Evolutionary conservation across 2,329 filamentous ascomycete genomes (phyloP).

Genomic region (Sordariomycetes sp.): DNA sequence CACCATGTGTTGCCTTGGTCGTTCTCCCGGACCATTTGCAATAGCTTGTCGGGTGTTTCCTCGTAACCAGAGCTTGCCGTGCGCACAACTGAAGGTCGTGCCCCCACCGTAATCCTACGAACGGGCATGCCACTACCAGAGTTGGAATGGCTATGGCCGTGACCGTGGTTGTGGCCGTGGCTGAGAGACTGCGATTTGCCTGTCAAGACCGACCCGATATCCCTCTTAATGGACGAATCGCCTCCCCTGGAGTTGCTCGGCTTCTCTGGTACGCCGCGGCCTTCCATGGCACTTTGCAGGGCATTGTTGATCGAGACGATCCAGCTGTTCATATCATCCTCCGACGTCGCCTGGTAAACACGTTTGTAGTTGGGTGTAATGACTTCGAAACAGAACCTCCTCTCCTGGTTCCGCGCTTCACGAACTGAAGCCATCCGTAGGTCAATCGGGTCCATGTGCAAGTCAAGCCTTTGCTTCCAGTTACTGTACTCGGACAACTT

Average conservation of each 20-base stretch:
- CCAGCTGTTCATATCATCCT: conserved; percentile 97
- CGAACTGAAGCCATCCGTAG: conserved; percentile 93
- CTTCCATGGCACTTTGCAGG: conserved; percentile 89
- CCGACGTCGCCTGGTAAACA: conserved; percentile 94
- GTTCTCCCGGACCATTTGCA: conserved; percentile 79
- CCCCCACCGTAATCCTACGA: conserved; percentile 85
- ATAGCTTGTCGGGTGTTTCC: conserved; percentile 74
- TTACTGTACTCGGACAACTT: conserved; percentile 98
- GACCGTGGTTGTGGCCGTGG: conserved; percentile 26
- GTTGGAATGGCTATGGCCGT: conserved; percentile 39
- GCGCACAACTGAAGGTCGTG: conserved; percentile 64
- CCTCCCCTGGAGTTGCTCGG: conserved; percentile 26
- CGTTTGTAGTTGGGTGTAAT: conserved; percentile 95
- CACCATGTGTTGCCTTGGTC: conserved; percentile 92
- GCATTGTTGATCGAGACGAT: conserved; percentile 96
- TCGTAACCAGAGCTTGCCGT: conserved; percentile 65
- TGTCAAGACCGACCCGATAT: conserved; percentile 87
- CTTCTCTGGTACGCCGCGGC: conserved; percentile 52
- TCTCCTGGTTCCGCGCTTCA: conserved; percentile 88
- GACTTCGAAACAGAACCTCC: conserved; percentile 95
- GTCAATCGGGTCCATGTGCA: conserved; percentile 98
- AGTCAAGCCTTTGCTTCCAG: conserved; percentile 94
- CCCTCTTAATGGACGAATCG: conserved; percentile 59
- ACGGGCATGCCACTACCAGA: conserved; percentile 50
- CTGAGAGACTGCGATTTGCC: conserved; percentile 75